A percentile compares a stretch with the other conserved stretches of the same genome.
These are phyloP conservation scores for Thozetella sp. DNA, from an alignment of 495 filamentous ascomycete genomes.

Conservation along the genomic window DNA sequence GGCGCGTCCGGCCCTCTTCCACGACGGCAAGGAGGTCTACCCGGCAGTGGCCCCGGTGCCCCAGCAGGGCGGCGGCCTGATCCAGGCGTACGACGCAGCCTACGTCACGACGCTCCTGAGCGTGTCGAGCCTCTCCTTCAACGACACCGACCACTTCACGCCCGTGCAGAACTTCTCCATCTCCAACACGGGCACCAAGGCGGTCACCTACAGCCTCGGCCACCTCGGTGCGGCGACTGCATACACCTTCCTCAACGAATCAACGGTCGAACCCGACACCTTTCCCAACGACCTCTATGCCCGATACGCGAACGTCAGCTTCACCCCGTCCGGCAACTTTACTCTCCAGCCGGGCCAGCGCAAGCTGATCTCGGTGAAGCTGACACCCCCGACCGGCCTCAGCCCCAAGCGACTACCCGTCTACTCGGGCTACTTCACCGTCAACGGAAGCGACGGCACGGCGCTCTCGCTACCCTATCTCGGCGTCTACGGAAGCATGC, in stretches of 20 bases:
- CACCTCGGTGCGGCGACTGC: constrained; percentile 41
- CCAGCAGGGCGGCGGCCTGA: constrained; percentile 58
- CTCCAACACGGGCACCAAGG: constrained; percentile 47
- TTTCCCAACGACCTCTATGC: constrained; percentile 40
- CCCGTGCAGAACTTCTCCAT: constrained; percentile 48
- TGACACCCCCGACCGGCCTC: constrained; percentile 37
- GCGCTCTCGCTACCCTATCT: constrained; percentile 51
- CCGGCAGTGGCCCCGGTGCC: constrained; percentile 51
- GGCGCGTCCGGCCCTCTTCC: constrained; percentile 46
- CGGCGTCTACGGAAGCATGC: constrained; percentile 48
- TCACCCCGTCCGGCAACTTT: constrained; percentile 25
- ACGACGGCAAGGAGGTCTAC: constrained; percentile 38
- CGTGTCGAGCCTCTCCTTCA: constrained; percentile 57
- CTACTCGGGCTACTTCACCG: constrained; percentile 53
- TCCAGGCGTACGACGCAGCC: constrained; percentile 60
- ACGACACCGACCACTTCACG: constrained; percentile 57
- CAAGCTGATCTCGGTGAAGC: constrained; percentile 39
- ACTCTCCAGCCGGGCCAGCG: constrained; percentile 35
- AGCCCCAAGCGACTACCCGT: constrained; percentile 45
- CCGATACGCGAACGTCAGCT: constrained; percentile 32
- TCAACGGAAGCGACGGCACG: constrained; percentile 50
- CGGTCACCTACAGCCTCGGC: constrained; percentile 47
- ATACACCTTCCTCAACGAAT: constrained; percentile 37
- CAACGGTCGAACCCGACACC: constrained; percentile 24
- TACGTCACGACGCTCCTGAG: constrained; percentile 52